Evolutionary conservation across 176 grass and related monocot species (phyloP).

Genomic region (Triticum dicoccoides): DNA sequence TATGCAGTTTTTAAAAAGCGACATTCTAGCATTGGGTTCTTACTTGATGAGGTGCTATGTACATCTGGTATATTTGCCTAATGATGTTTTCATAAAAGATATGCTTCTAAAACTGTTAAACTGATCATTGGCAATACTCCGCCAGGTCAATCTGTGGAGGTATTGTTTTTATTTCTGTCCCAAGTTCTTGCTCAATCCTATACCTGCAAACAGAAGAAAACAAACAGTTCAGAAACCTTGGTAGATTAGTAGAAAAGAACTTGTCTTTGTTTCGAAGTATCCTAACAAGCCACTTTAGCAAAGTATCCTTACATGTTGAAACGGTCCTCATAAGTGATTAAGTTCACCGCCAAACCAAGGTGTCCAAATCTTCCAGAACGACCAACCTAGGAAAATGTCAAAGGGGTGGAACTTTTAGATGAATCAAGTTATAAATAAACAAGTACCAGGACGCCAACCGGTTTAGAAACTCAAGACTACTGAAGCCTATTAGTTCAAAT

Average conservation of each 20-base stretch:
- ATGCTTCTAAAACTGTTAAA: constrained; percentile 6
- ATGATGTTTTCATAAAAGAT: constrained; percentile 14
- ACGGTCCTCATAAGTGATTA: constrained; percentile 75
- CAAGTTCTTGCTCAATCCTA: constrained; percentile 79
- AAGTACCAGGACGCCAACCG: not conserved
- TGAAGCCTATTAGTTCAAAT: not conserved
- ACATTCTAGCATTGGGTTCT: not conserved
- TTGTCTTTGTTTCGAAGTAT: not conserved
- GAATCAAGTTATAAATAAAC: not conserved
- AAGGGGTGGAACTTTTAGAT: not conserved
- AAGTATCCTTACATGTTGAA: constrained; percentile 59
- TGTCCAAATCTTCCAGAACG: constrained; percentile 72
- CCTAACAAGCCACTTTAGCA: not conserved
- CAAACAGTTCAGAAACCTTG: not conserved
- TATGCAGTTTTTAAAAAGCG: not conserved
- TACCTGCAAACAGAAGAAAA: constrained; percentile 36
- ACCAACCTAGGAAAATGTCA: constrained; percentile 48
- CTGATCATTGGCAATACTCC: constrained; percentile 62
- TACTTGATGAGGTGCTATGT: constrained; percentile 48
- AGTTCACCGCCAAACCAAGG: constrained; percentile 72
- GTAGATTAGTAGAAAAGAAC: not conserved
- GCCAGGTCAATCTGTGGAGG: constrained; percentile 65
- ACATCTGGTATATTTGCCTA: constrained; percentile 39
- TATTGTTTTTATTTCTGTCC: constrained; percentile 75
- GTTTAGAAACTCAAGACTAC: not conserved